phyloP scores from a whole-genome alignment of 225 moss, liverwort and hornwort genomes.

The Physcomitrium patens region DNA sequence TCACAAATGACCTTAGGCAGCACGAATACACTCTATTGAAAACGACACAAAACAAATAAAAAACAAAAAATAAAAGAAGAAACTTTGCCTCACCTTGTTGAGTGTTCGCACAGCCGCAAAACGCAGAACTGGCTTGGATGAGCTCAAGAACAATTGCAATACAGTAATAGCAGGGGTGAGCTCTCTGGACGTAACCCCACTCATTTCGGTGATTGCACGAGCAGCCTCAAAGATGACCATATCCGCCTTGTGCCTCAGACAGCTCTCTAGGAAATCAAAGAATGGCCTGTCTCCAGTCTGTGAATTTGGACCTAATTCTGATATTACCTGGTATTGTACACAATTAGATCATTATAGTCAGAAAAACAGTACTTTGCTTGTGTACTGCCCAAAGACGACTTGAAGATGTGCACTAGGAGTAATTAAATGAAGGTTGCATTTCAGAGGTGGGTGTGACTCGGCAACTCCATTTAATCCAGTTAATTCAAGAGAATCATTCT shows the following conservation, averaged over 20 bases:
- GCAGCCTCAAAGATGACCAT: slow-evolving; percentile 97
- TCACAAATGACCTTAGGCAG: too few relatives aligned
- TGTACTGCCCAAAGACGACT: neutral
- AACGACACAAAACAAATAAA: neutral
- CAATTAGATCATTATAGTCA: slow-evolving; percentile 16
- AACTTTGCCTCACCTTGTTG: slow-evolving; percentile 57
- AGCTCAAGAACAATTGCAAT: slow-evolving; percentile 86
- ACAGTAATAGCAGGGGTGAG: slow-evolving; percentile 88
- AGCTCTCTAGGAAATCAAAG: slow-evolving; percentile 85
- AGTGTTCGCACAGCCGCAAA: slow-evolving; percentile 93
- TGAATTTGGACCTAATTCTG: slow-evolving; percentile 65
- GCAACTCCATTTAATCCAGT: slow-evolving; percentile 13
- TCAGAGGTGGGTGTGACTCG: neutral
- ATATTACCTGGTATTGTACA: slow-evolving; percentile 63
- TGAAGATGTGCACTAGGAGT: neutral
- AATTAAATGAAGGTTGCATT: slow-evolving; percentile 15
- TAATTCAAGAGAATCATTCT: slow-evolving; percentile 12
- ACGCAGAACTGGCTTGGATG: slow-evolving; percentile 86
- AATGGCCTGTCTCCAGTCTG: slow-evolving; percentile 87
- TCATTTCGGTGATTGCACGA: slow-evolving; percentile 83
- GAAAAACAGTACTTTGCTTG: neutral
- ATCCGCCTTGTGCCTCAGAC: slow-evolving; percentile 84
- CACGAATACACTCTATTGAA: neutral
- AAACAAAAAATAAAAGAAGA: neutral
- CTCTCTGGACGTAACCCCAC: slow-evolving; percentile 74